A percentile compares a stretch with the other conserved stretches of the same genome.
Evolutionary conservation across 1,284 basidiomycete genomes (phyloP).

Genomic region (Ceratobasidium sp.): DNA sequence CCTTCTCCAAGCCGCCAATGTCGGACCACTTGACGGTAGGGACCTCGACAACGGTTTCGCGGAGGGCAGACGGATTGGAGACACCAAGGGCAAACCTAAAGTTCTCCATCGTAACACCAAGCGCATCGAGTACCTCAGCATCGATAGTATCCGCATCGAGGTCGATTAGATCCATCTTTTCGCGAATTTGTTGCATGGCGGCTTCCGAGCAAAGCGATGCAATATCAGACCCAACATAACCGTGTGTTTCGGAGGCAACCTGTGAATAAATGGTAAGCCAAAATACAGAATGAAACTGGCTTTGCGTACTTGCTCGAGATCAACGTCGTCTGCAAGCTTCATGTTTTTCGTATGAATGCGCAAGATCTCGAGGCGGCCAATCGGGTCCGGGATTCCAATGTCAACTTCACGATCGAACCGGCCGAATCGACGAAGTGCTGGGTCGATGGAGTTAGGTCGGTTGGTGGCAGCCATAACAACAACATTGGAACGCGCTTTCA

Average conservation of each 20-base stretch:
- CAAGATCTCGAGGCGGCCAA: conserved; percentile 97
- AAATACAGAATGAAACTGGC: conserved; percentile 1
- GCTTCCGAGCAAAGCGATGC: conserved; percentile 97
- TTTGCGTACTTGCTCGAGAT: conserved; percentile 86
- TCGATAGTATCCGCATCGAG: conserved; percentile 95
- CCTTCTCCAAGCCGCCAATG: conserved; percentile 98
- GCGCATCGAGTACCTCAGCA: conserved; percentile 94
- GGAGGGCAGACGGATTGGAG: conserved; percentile 95
- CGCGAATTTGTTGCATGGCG: conserved; percentile 98
- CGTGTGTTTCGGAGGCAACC: conserved; percentile 99
- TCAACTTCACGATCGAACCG: conserved; percentile 99
- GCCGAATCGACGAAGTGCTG: conserved; percentile 96
- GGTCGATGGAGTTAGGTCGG: conserved; percentile 98
- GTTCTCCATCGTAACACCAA: conserved; percentile 98
- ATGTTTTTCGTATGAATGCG: conserved; percentile 99
- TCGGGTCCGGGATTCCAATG: conserved; percentile 98
- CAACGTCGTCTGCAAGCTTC: conserved; percentile 98
- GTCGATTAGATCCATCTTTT: conserved; percentile 98
- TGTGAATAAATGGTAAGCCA: conserved; percentile 51
- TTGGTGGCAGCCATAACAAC: conserved; percentile 99
- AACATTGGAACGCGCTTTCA: conserved; percentile 98
- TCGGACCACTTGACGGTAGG: conserved; percentile 98
- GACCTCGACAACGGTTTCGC: conserved; percentile 96
- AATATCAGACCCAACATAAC: conserved; percentile 98
- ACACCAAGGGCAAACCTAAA: conserved; percentile 96